A percentile compares a stretch with the other conserved stretches of the same genome.
These are phyloP conservation scores for Ballota nigra DNA, from an alignment of 257 asterid genomes.

Conservation along the genomic window DNA sequence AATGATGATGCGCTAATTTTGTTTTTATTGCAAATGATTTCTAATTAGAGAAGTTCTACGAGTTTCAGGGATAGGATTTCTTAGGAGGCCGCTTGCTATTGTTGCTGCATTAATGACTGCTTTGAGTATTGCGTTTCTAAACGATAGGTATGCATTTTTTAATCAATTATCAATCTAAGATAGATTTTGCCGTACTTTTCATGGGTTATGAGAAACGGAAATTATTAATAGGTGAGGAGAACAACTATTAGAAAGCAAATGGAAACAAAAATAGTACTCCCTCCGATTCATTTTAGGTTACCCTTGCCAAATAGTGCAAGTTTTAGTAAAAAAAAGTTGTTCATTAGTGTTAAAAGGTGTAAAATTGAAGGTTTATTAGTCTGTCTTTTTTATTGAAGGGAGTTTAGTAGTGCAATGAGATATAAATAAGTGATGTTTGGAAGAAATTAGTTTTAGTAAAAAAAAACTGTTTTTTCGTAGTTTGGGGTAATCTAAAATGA, in stretches of 20 bases:
- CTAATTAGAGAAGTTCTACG: slow-evolving; percentile 14
- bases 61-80: slow-evolving; percentile 77
- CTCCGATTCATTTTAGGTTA: too few relatives aligned
- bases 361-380: too few relatives aligned
- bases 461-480: too few relatives aligned
- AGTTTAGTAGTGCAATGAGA: too few relatives aligned
- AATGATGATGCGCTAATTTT: not conserved
- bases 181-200: not conserved
- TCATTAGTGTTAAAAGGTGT: too few relatives aligned
- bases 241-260: not conserved
- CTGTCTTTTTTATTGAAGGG: too few relatives aligned
- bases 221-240: not conserved
- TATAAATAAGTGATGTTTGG: too few relatives aligned
- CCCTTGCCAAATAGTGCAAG: too few relatives aligned
- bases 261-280: not conserved
- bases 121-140: slow-evolving; percentile 71
- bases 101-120: slow-evolving; percentile 81
- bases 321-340: too few relatives aligned
- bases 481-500: too few relatives aligned
- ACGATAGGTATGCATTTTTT: slow-evolving; percentile 60
- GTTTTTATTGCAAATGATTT: slow-evolving; percentile 3
- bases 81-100: slow-evolving; percentile 78
- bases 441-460: too few relatives aligned
- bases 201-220: not conserved
- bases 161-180: not conserved